Conservation (phyloP, 345 rosid genomes). For the Carallia pectinifolia region DNA sequence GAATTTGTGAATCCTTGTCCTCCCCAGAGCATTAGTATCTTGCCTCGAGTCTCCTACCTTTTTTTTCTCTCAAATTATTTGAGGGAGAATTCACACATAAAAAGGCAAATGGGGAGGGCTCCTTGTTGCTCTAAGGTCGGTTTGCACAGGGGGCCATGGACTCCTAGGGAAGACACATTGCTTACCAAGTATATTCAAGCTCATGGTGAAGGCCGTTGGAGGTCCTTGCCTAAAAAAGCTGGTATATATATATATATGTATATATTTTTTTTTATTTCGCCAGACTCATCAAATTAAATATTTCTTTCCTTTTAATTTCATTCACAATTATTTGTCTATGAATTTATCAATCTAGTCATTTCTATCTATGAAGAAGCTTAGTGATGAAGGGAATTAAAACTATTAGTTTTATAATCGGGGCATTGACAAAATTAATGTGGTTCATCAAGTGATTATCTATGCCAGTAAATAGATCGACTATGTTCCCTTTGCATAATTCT, state of each 20-base stretch:
- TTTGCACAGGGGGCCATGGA: conserved; percentile 64
- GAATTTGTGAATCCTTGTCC: no score
- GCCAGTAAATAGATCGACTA: no score
- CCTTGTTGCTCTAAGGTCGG: conserved; percentile 68
- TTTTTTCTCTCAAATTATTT: neutral
- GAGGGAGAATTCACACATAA: conserved; percentile 10
- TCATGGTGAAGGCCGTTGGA: conserved; percentile 68
- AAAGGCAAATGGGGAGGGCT: conserved; percentile 47
- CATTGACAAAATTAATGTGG: no score
- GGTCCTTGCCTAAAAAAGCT: conserved; percentile 55
- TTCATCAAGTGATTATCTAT: no score
- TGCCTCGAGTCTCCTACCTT: neutral
- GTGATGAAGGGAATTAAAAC: no score
- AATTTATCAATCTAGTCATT: no score
- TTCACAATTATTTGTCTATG: neutral
- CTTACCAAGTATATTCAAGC: conserved; percentile 48
- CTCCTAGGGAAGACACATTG: conserved; percentile 53
- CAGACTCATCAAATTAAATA: neutral
- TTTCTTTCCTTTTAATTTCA: neutral
- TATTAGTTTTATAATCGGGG: no score
- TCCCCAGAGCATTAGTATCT: no score
- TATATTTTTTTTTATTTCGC: no score
- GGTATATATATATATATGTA: conserved; percentile 29
- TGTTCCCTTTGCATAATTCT: no score
- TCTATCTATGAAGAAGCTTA: no score